Percentiles rank a stretch among this genome's conserved stretches.
These are phyloP conservation scores for Suillus discolor DNA, from an alignment of 768 basidiomycete genomes.

Conservation along the genomic window DNA sequence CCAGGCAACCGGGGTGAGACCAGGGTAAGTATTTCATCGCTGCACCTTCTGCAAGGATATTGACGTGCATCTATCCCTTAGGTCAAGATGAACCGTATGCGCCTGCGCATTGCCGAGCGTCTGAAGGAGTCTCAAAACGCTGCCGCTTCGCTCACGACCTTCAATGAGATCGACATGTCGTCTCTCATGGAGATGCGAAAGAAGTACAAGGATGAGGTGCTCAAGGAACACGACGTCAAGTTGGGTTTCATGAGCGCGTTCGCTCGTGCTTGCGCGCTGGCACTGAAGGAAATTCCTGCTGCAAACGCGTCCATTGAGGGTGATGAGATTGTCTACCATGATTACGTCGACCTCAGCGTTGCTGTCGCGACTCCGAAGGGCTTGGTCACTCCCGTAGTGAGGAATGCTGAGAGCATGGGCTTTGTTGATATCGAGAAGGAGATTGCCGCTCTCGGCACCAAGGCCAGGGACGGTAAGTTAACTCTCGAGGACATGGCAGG, in stretches of 20 bases:
- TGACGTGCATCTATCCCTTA: slow-evolving; percentile 26
- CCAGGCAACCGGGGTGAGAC: slow-evolving; percentile 80
- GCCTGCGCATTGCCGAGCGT: slow-evolving; percentile 93
- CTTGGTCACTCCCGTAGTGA: slow-evolving; percentile 92
- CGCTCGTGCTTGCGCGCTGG: slow-evolving; percentile 81
- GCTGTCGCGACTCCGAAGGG: slow-evolving; percentile 98
- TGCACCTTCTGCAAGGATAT: not conserved
- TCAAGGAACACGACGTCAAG: slow-evolving; percentile 94
- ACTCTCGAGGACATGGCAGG: slow-evolving; percentile 99
- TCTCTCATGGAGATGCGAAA: slow-evolving; percentile 91
- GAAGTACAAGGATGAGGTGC: slow-evolving; percentile 88
- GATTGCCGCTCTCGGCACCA: slow-evolving; percentile 88
- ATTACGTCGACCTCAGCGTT: slow-evolving; percentile 92
- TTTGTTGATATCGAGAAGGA: slow-evolving; percentile 93
- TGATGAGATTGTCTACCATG: slow-evolving; percentile 90
- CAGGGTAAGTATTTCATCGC: slow-evolving; percentile 51
- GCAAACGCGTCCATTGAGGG: slow-evolving; percentile 96
- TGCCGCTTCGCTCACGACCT: slow-evolving; percentile 95
- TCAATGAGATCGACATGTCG: slow-evolving; percentile 99
- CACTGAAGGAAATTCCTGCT: slow-evolving; percentile 87
- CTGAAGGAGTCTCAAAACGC: slow-evolving; percentile 98
- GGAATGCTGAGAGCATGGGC: slow-evolving; percentile 86
- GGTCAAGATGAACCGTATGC: slow-evolving; percentile 99
- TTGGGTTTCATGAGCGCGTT: slow-evolving; percentile 99
- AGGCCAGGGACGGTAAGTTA: slow-evolving; percentile 92